Percentiles rank a stretch among this genome's conserved stretches.
These are phyloP conservation scores for Helianthus tuberosus DNA, from an alignment of 129 eudicot species.

Conservation along the genomic window DNA sequence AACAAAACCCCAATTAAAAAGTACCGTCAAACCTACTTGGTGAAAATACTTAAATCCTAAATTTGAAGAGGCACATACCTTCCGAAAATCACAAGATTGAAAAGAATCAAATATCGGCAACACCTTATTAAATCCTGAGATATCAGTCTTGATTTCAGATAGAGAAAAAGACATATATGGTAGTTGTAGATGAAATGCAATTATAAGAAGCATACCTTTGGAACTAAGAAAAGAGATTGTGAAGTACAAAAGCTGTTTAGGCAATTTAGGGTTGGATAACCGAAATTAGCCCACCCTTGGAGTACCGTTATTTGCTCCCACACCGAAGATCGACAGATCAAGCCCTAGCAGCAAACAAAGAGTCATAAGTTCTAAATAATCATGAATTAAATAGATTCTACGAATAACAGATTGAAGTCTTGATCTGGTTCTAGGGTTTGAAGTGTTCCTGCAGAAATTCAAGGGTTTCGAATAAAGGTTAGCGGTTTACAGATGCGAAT, in stretches of 20 bases:
- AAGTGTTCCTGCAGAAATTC: too few species aligned
- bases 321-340: slow-evolving; percentile 80
- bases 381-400: too few species aligned
- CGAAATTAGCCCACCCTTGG: slow-evolving; percentile 95
- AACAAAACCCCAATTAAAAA: slow-evolving; percentile 15
- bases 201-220: slow-evolving; percentile 34
- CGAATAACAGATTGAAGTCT: too few species aligned
- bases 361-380: too few species aligned
- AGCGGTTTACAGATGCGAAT: too few species aligned
- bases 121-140: slow-evolving; percentile 85
- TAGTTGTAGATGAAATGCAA: slow-evolving; percentile 15
- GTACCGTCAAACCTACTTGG: slow-evolving; percentile 7
- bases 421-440: too few species aligned
- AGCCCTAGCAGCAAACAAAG: slow-evolving; percentile 89
- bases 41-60: slow-evolving; percentile 12
- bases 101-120: slow-evolving; percentile 97
- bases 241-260: slow-evolving; percentile 96
- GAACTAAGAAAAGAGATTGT: slow-evolving; percentile 90
- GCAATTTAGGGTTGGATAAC: slow-evolving; percentile 96
- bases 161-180: slow-evolving; percentile 22
- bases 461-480: too few species aligned
- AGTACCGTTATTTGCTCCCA: slow-evolving; percentile 46
- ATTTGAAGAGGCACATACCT: slow-evolving; percentile 45
- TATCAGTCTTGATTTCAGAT: slow-evolving; percentile 36
- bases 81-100: slow-evolving; percentile 93